phyloP scores from a whole-genome alignment of 1,284 basidiomycete species.

The Cystobasidium sp. region DNA sequence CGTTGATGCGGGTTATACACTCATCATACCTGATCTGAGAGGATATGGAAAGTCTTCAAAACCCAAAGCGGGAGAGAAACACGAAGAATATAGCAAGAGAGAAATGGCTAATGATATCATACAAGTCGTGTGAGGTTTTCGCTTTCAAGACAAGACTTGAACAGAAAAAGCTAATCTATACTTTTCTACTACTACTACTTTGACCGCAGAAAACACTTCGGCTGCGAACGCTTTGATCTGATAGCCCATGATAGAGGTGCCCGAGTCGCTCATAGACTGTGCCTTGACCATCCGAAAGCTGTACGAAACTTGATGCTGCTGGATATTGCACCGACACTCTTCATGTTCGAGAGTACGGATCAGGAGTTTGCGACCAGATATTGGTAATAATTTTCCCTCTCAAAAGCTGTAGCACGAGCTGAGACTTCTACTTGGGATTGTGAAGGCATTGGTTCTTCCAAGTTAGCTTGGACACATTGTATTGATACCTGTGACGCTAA shows the following conservation, averaged over 20 bases:
- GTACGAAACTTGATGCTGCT: conserved; percentile 56
- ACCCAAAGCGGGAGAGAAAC: conserved; percentile 52
- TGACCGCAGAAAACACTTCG: conserved; percentile 46
- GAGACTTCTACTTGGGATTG: not conserved
- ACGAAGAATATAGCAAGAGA: conserved; percentile 57
- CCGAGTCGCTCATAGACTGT: conserved; percentile 58
- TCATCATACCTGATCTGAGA: conserved; percentile 56
- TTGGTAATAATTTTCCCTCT: conserved; percentile 41
- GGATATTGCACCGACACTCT: conserved; percentile 56
- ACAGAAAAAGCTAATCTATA: conserved; percentile 49
- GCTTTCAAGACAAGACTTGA: not conserved
- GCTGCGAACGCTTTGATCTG: conserved; percentile 54
- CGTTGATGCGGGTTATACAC: conserved; percentile 53
- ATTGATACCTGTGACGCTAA: not conserved
- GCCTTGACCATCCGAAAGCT: conserved; percentile 55
- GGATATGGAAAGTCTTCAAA: conserved; percentile 53
- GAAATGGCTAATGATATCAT: conserved; percentile 58
- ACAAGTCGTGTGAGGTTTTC: conserved; percentile 54
- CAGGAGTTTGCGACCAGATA: conserved; percentile 36
- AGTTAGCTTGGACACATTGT: not conserved
- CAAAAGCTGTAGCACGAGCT: not conserved
- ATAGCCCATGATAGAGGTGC: conserved; percentile 59
- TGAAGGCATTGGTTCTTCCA: conserved; percentile 57
- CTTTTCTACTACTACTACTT: conserved; percentile 46
- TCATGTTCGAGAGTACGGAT: conserved; percentile 54